Evolutionary conservation across 768 basidiomycete genomes (phyloP).

Genomic region (Phallus indusiatus): DNA sequence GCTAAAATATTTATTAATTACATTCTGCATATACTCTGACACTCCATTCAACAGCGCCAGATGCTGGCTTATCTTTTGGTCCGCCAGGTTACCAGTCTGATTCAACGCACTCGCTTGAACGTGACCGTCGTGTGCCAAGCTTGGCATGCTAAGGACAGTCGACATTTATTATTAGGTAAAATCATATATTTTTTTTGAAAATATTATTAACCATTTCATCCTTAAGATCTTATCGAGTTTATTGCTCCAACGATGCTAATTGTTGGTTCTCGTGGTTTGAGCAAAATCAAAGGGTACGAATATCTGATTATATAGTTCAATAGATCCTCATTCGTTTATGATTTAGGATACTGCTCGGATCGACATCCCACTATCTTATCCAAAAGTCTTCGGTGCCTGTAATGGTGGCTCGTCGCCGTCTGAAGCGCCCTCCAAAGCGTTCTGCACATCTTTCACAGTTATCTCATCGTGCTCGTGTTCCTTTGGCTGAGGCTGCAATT

Average conservation of each 20-base stretch:
- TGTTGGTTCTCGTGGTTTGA: conserved; percentile 87
- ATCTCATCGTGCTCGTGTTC: conserved; percentile 63
- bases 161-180: conserved; percentile 77
- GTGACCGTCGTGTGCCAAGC: conserved; percentile 88
- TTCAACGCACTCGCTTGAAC: conserved; percentile 85
- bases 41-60: conserved; percentile 53
- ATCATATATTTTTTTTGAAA: conserved; percentile 12
- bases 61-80: conserved; percentile 79
- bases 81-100: conserved; percentile 78
- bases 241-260: conserved; percentile 86
- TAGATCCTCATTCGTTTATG: conserved; percentile 6
- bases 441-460: conserved; percentile 68
- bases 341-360: conserved; percentile 79
- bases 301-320: neutral
- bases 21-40: neutral
- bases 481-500: conserved; percentile 78
- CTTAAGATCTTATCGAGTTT: conserved; percentile 72
- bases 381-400: conserved; percentile 94
- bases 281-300: conserved; percentile 77
- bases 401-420: conserved; percentile 89
- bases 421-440: conserved; percentile 78
- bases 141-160: conserved; percentile 91
- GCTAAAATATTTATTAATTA: conserved; percentile 11
- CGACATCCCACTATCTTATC: conserved; percentile 90
- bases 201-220: neutral